Base-by-base conservation (phyloP, 2,329 filamentous ascomycete genomes). In the Arthrobotrys pseudoclavata region DNA sequence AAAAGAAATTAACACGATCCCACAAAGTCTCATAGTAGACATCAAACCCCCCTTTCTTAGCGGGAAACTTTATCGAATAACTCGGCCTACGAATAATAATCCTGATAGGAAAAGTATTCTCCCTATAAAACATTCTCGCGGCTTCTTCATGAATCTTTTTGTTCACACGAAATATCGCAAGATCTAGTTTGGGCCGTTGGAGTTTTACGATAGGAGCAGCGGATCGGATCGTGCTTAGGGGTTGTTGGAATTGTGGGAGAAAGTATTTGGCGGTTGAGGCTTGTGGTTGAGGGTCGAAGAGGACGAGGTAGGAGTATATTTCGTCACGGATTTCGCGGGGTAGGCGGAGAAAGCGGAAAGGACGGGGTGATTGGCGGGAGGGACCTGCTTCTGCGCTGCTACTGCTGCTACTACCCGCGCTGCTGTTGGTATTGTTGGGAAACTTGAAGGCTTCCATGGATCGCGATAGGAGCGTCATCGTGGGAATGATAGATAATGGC, bases 301-400 rank as follows among this genome's bases (percentile, higher is more conserved):
- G 52, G 34, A 69, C 64, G 26, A 69, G 42, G 52, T 69, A 60
- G 26, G 34, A 57, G 37, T 69, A 69, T 22, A 69, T 22, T 47
- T 60, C n/a, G 20, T 69, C 64, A 31, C 64, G 50, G 50, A 69
- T 69, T 31, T 69, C 64, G 34, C 64, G 64, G 13, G 64, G 64
- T 20, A 69, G 64, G 10, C 40, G 45, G 20, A 69, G 50, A 22
- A 69, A 60, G 26, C 52, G 64, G 37, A 69, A 69, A 6, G 42
- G 24, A 26, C 20, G 55, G 18, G 55, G 55, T 40, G 34, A 34
- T 60, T 60, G 55, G 1, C 55, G 55, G 22, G 55, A 60, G 9
- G 55, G 55, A 4, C 55, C 55, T 42, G 55, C 55, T 40, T 13
- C 29, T 24, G 20, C 6, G 18, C 53, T 40, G 6, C n/a, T 37